Evolutionary conservation across 768 basidiomycete genomes (phyloP).

Genomic region (Punctularia strigosozonata): DNA sequence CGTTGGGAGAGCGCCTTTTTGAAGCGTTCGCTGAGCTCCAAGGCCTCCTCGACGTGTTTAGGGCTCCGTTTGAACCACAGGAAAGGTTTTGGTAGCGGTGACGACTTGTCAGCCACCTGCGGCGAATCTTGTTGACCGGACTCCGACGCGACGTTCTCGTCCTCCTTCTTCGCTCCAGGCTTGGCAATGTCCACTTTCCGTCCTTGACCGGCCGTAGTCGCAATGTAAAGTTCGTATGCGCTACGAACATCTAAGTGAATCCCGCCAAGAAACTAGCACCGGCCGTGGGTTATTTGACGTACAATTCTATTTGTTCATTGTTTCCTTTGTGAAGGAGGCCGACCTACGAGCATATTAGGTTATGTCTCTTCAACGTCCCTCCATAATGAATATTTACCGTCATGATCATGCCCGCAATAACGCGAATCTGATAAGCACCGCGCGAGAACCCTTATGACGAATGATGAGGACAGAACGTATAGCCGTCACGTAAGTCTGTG

Average conservation of each 20-base stretch:
- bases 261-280: slow-evolving; percentile 1
- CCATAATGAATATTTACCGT: slow-evolving; percentile 12
- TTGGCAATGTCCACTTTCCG: slow-evolving; percentile 15
- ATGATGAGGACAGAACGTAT: no score
- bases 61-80: neutral
- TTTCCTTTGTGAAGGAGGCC: slow-evolving; percentile 30
- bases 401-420: slow-evolving; percentile 32
- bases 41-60: neutral
- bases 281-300: slow-evolving; percentile 1
- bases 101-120: no score
- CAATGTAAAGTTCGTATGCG: slow-evolving; percentile 28
- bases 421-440: slow-evolving; percentile 35
- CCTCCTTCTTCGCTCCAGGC: slow-evolving; percentile 8
- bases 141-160: no score
- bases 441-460: slow-evolving; percentile 38
- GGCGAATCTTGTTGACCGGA: no score
- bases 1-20: slow-evolving; percentile 23
- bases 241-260: slow-evolving; percentile 9
- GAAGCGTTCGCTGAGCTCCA: slow-evolving; percentile 17
- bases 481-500: no score
- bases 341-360: slow-evolving; percentile 17
- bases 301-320: slow-evolving; percentile 30
- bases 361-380: neutral
- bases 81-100: no score
- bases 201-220: no score